phyloP scores from a whole-genome alignment of 805 yeast species.

The Candida verbasci region DNA sequence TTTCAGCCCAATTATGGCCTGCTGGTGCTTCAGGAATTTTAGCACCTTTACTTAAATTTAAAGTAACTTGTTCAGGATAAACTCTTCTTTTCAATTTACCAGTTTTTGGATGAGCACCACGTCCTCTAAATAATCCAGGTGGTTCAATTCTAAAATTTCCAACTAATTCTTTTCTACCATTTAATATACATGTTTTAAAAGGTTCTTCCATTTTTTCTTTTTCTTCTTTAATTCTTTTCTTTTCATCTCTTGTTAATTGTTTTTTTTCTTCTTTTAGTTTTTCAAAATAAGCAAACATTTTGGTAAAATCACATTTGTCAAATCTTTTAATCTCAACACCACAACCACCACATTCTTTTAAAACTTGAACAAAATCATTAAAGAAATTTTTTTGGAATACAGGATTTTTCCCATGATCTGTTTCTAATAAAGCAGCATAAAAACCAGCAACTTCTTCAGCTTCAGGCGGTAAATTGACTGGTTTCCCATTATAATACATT shows the following conservation, averaged over 20 bases:
- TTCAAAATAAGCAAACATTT: conserved; percentile 71
- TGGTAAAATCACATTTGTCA: conserved; percentile 69
- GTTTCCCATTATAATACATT: conserved; percentile 68
- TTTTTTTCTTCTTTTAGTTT: conserved; percentile 67
- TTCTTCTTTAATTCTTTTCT: conserved; percentile 66
- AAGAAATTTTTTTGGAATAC: conserved; percentile 86
- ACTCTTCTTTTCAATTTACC: conserved; percentile 88
- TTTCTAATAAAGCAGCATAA: conserved; percentile 80
- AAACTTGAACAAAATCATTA: conserved; percentile 64
- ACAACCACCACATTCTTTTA: conserved; percentile 65
- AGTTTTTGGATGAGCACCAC: conserved; percentile 96
- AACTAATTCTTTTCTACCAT: conserved; percentile 87
- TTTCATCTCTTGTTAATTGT: conserved; percentile 63
- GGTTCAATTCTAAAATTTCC: conserved; percentile 96
- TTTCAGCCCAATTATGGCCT: conserved; percentile 89
- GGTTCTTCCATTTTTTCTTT: conserved; percentile 76
- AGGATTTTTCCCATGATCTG: conserved; percentile 86
- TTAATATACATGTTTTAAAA: conserved; percentile 71
- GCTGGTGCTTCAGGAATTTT: conserved; percentile 76
- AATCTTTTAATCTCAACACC: conserved; percentile 69
- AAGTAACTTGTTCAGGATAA: conserved; percentile 79
- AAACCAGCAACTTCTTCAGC: conserved; percentile 98
- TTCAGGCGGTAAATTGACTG: conserved; percentile 67
- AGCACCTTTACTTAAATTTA: conserved; percentile 72
- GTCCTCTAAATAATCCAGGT: conserved; percentile 92